phyloP scores from a whole-genome alignment of 768 basidiomycete species.

The Phylloporus sp. region DNA sequence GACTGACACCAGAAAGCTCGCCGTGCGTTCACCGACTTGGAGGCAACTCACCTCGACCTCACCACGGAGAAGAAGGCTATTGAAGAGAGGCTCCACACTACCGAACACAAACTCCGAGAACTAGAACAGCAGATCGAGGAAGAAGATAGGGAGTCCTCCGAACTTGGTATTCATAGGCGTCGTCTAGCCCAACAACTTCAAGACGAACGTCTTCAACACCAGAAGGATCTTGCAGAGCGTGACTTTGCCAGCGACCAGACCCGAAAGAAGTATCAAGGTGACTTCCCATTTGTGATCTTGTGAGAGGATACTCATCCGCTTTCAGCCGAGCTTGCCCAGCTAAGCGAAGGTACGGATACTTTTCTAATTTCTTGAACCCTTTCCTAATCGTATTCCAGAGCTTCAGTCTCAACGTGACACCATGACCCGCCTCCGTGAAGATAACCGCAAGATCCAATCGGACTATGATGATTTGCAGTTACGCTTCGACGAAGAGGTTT shows the following conservation, averaged over 20 bases:
- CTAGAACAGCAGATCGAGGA: slow-evolving; percentile 63
- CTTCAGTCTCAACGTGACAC: slow-evolving; percentile 74
- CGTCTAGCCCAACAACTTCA: slow-evolving; percentile 74
- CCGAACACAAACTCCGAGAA: slow-evolving; percentile 54
- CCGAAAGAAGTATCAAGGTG: slow-evolving; percentile 83
- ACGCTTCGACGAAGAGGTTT: slow-evolving; percentile 72
- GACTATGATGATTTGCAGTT: slow-evolving; percentile 74
- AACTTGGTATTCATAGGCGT: slow-evolving; percentile 59
- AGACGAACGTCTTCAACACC: slow-evolving; percentile 72
- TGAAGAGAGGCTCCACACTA: slow-evolving; percentile 44
- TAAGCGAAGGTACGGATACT: slow-evolving; percentile 61
- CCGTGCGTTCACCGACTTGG: slow-evolving; percentile 56
- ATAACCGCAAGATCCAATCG: slow-evolving; percentile 72
- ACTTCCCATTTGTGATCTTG: slow-evolving; percentile 1
- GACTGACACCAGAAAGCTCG: slow-evolving; percentile 42
- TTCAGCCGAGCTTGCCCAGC: slow-evolving; percentile 69
- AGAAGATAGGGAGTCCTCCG: slow-evolving; percentile 63
- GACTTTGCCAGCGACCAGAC: slow-evolving; percentile 79
- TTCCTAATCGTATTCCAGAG: slow-evolving; percentile 40
- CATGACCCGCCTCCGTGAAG: slow-evolving; percentile 73
- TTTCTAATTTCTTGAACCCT: background rate
- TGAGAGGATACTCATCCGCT: slow-evolving; percentile 5
- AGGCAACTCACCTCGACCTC: slow-evolving; percentile 52
- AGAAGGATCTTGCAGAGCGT: slow-evolving; percentile 74
- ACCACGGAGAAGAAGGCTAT: slow-evolving; percentile 49